phyloP scores from a whole-genome alignment of 768 basidiomycete species.

The Chalciporus chontae region DNA sequence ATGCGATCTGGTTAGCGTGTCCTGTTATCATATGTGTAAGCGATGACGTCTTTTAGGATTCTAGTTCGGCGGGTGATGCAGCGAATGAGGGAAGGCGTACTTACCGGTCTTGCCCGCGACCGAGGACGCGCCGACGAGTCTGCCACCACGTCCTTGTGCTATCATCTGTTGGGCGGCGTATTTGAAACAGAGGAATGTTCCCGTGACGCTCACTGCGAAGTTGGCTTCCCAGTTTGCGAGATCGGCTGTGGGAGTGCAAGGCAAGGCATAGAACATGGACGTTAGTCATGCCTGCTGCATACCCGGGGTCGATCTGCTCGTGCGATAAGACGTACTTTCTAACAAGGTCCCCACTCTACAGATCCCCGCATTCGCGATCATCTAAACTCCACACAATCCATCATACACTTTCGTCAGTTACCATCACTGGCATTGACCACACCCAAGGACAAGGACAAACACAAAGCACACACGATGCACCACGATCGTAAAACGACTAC shows the following conservation, averaged over 20 bases:
- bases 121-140: conserved; percentile 6
- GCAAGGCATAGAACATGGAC: background rate
- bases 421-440: too few relatives aligned
- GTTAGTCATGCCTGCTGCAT: background rate
- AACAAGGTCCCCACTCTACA: conserved; percentile 6
- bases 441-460: background rate
- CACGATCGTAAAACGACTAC: conserved; percentile 16
- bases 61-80: too few relatives aligned
- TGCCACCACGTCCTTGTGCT: conserved; percentile 12
- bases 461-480: too few relatives aligned
- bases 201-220: conserved; percentile 16
- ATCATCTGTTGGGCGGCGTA: conserved; percentile 22
- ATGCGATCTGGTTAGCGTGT: conserved; percentile 6
- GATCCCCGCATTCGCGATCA: conserved; percentile 13
- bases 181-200: conserved; percentile 24
- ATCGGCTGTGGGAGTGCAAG: conserved; percentile 3
- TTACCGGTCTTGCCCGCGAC: background rate
- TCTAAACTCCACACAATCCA: conserved; percentile 2
- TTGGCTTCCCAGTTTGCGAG: conserved; percentile 26
- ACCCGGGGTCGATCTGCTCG: too few relatives aligned
- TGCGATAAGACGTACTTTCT: conserved; percentile 2
- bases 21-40: background rate
- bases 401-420: background rate
- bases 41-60: too few relatives aligned
- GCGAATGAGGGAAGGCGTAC: too few relatives aligned